Conservation (phyloP, 169 alveolate species). For the Plasmodium vinckei region DNA sequence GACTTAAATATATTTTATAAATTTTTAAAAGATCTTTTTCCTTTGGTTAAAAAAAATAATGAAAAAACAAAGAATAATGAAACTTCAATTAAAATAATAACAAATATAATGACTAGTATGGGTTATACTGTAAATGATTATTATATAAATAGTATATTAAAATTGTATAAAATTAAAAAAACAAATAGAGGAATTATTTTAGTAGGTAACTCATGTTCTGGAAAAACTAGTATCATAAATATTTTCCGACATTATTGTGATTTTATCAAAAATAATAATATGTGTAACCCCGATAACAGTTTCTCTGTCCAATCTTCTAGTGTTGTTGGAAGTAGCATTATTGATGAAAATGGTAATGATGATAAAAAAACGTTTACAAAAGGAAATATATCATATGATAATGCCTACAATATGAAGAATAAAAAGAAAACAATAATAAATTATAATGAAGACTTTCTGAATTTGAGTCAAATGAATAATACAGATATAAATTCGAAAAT, state of each 20-base stretch:
- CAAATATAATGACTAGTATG: conserved; percentile 71
- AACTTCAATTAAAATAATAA: conserved; percentile 32
- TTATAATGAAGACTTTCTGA: conserved; percentile 6
- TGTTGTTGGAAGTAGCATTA: neutral
- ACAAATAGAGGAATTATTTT: conserved; percentile 74
- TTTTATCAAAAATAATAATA: conserved; percentile 9
- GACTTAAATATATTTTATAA: conserved; percentile 70
- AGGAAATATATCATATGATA: conserved; percentile 2
- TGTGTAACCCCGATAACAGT: no score
- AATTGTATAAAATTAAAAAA: conserved; percentile 69
- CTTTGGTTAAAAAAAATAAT: conserved; percentile 37
- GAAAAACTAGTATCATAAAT: conserved; percentile 74
- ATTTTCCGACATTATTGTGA: conserved; percentile 67
- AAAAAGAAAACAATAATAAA: conserved; percentile 9
- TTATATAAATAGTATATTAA: conserved; percentile 62
- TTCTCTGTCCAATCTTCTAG: neutral
- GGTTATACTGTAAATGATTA: conserved; percentile 71
- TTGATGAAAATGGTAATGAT: conserved; percentile 9
- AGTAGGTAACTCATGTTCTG: conserved; percentile 70
- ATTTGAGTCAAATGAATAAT: conserved; percentile 17
- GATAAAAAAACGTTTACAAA: conserved; percentile 8
- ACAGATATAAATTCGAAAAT: neutral
- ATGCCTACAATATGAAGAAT: neutral
- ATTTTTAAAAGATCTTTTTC: conserved; percentile 64
- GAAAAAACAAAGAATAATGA: conserved; percentile 56